Evolutionary conservation across 306 rosid genomes (phyloP), one percentile per base, ranked within the genome.

Genomic region (Luffa acutangula): DNA sequence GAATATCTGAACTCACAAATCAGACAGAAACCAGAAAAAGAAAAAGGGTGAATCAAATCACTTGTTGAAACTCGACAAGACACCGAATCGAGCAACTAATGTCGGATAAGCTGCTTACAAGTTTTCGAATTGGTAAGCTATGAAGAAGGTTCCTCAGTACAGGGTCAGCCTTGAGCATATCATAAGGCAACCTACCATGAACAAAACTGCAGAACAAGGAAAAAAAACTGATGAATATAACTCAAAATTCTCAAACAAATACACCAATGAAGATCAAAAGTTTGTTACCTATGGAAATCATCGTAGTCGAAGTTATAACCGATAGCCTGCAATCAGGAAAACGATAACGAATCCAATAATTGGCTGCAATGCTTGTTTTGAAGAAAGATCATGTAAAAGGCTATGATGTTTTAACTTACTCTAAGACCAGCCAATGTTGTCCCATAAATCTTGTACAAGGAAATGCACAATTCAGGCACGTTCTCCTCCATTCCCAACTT

Each of bases 371-470:
- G 31, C 14, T 66, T 37, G 33, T 66, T 66, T 34, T 48, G 70
- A 52, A 79, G 6, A 72, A 82, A 65, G 69, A 56, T 65, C 52
- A 63, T 5, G 67, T 63, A 17, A 62, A 39, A 4, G 72, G 58
- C 53, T 21, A 58, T 36, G 46, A 39, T 69, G 53, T 45, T 58
- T 36, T 25, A 59, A 39, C 78, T 70, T 88, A 92, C 98, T 90
- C 63, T 91, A 36, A 94, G 97, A 83, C 97, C 97, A 62, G 98
- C 98, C 97, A 94, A 48, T 34, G 97, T 92, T 39, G 98, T 92
- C 54, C 97, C 98, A 69, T 94, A 92, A 49, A 80, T 81, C 91
- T 87, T 91, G 83, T 94, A 94, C 76, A 94, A 84, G 1, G 88
- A 64, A 72, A 46, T 0, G 82, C 89, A 83, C 72, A 91, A 78